phyloP scores from a whole-genome alignment of 768 basidiomycete genomes.

The Auriscalpium vulgare region DNA sequence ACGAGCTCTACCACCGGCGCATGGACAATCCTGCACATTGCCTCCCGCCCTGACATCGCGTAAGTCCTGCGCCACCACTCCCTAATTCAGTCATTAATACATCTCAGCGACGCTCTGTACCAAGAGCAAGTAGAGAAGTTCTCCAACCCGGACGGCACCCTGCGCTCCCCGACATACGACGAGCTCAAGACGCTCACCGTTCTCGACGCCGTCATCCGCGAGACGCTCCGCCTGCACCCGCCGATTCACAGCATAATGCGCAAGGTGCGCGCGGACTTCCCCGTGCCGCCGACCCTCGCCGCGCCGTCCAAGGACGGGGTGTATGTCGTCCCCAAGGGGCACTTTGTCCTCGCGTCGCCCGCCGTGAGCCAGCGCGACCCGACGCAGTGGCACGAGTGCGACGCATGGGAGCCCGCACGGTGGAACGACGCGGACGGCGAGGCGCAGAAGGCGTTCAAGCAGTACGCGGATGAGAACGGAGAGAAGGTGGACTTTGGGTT shows the following conservation, averaged over 20 bases:
- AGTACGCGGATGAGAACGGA: slow-evolving; percentile 65
- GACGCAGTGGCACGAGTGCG: slow-evolving; percentile 64
- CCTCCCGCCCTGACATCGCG: slow-evolving; percentile 66
- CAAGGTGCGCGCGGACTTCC: slow-evolving; percentile 78
- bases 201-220: slow-evolving; percentile 85
- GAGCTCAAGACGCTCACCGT: slow-evolving; percentile 77
- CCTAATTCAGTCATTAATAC: neutral
- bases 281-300: slow-evolving; percentile 72
- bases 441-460: slow-evolving; percentile 68
- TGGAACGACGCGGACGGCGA: slow-evolving; percentile 85
- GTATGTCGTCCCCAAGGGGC: slow-evolving; percentile 85
- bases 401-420: slow-evolving; percentile 68
- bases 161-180: slow-evolving; percentile 79
- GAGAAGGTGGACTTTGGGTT: slow-evolving; percentile 97
- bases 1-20: slow-evolving; percentile 90
- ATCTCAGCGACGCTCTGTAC: slow-evolving; percentile 67
- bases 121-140: slow-evolving; percentile 84
- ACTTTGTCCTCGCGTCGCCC: slow-evolving; percentile 86
- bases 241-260: slow-evolving; percentile 96
- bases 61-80: slow-evolving; percentile 31
- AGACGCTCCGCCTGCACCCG: slow-evolving; percentile 88
- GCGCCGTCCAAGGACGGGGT: slow-evolving; percentile 64
- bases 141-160: slow-evolving; percentile 67
- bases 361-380: slow-evolving; percentile 86
- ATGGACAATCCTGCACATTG: slow-evolving; percentile 87